Percentiles rank a stretch among this genome's conserved stretches.
phyloP scores from a whole-genome alignment of 495 filamentous ascomycete species.

The Rostrohypoxylon terebratum region DNA sequence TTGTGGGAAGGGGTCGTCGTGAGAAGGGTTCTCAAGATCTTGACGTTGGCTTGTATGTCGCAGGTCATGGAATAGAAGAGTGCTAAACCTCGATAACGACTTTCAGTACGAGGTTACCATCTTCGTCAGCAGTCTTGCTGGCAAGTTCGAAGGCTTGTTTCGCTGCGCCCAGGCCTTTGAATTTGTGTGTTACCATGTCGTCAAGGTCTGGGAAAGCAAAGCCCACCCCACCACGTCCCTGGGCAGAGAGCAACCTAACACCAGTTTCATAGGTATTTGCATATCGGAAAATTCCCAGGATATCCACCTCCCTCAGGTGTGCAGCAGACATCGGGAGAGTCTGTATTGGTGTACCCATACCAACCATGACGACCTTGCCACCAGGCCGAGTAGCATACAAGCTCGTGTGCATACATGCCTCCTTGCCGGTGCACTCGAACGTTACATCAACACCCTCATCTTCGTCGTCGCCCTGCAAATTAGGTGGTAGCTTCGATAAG shows the following conservation, averaged over 20 bases:
- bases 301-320: slow-evolving; percentile 88
- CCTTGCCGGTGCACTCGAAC: slow-evolving; percentile 93
- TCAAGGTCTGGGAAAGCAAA: slow-evolving; percentile 72
- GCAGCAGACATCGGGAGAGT: slow-evolving; percentile 87
- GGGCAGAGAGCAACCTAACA: slow-evolving; percentile 72
- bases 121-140: slow-evolving; percentile 80
- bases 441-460: slow-evolving; percentile 78
- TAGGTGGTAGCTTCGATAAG: slow-evolving; percentile 51
- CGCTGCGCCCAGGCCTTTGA: slow-evolving; percentile 72
- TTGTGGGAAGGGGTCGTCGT: slow-evolving; percentile 2
- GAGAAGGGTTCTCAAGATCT: slow-evolving; percentile 26
- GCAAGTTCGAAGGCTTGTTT: slow-evolving; percentile 83
- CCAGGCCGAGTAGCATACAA: slow-evolving; percentile 86
- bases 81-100: slow-evolving; percentile 75
- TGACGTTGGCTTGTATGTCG: not conserved
- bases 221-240: slow-evolving; percentile 61
- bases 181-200: slow-evolving; percentile 80
- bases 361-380: slow-evolving; percentile 86
- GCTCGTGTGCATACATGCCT: slow-evolving; percentile 84
- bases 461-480: slow-evolving; percentile 56
- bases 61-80: not conserved
- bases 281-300: slow-evolving; percentile 92
- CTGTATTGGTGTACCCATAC: slow-evolving; percentile 93
- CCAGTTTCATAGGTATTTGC: slow-evolving; percentile 88
- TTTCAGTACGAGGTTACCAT: slow-evolving; percentile 84